Evolutionary conservation across 306 rosid species (phyloP).

Genomic region (Ziziphus jujuba): DNA sequence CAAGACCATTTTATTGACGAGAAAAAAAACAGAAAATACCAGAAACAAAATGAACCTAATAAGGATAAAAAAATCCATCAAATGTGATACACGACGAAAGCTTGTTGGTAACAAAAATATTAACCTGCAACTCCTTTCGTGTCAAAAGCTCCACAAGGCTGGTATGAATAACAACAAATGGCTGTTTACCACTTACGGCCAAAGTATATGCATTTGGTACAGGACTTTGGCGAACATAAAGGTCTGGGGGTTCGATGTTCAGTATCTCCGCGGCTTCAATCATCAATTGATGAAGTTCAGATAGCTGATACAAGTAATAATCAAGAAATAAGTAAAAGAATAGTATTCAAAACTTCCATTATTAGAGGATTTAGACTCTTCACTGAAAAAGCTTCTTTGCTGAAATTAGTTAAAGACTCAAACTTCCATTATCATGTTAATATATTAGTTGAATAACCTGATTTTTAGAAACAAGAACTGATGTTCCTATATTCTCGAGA

Average conservation of each 20-base stretch:
- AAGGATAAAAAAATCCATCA: background rate
- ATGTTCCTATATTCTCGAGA: constrained; percentile 94
- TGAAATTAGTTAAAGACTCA: background rate
- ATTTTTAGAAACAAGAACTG: constrained; percentile 87
- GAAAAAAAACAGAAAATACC: too few species aligned
- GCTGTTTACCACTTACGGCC: constrained; percentile 90
- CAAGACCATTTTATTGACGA: too few species aligned
- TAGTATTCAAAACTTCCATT: background rate
- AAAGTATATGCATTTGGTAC: constrained; percentile 96
- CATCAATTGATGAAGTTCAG: constrained; percentile 76
- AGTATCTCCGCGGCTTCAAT: constrained; percentile 79
- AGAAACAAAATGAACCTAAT: too few species aligned
- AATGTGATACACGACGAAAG: background rate
- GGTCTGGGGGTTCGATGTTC: constrained; percentile 80
- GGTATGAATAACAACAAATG: constrained; percentile 88
- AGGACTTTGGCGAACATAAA: constrained; percentile 94
- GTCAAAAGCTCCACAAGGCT: constrained; percentile 98
- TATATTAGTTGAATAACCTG: constrained; percentile 55
- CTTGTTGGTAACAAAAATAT: constrained; percentile 10
- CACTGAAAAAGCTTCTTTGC: background rate
- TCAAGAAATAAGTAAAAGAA: background rate
- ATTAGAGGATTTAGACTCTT: background rate
- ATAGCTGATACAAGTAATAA: constrained; percentile 56
- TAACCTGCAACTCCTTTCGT: constrained; percentile 81
- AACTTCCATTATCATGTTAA: background rate